Base-by-base conservation (phyloP, 805 yeast genomes). In the Metschnikowia picachoensis region DNA sequence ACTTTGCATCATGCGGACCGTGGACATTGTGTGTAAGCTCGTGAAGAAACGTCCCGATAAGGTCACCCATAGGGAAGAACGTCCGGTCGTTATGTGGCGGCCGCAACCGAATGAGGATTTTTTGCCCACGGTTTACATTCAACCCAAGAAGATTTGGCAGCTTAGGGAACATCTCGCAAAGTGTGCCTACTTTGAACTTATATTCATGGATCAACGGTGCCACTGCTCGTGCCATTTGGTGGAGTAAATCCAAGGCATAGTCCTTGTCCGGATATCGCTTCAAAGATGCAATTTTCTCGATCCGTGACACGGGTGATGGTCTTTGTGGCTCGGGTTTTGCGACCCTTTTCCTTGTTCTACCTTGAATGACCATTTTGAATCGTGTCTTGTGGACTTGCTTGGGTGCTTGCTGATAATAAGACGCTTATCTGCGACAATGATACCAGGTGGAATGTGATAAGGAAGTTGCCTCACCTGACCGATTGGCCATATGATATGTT, bases 11-110 rank as follows among this genome's bases (percentile, higher is more conserved):
- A 60, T 92, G 98, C 0, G 95, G 86, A 0, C 97, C 96, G 57
- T 70, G 69, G 16, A 73, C 60, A 61, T 89, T 91, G 61, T 92
- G 98, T 2, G 88, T 78, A 35, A 92, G 70, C 61, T 92, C 98
- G 64, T 92, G 98, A 5, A 92, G 68, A 81, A 90, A 78, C 0
- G 96, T 89, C 1, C 90, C 96, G 25, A 91, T 60, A 2, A 91
- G 66, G 41, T 81, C 82, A 3, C 80, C 74, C 64, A 83, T 67
- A 1, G 90, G 83, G 15, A 82, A 60, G 60, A 91, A 90, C 63
- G 61, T 64, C 12, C 63, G 46, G n/a, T 64, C 65, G 55, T 85
- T 78, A 16, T 67, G 62, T 7, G 81, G 78, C 29, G 77, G 75
- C 46, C 98, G 70, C 31, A 92, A 67, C 47, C 97, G 63, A 10